Base-by-base conservation (phyloP, 108 stramenopile genomes). In the Pseudonitzschia delicatissima region DNA sequence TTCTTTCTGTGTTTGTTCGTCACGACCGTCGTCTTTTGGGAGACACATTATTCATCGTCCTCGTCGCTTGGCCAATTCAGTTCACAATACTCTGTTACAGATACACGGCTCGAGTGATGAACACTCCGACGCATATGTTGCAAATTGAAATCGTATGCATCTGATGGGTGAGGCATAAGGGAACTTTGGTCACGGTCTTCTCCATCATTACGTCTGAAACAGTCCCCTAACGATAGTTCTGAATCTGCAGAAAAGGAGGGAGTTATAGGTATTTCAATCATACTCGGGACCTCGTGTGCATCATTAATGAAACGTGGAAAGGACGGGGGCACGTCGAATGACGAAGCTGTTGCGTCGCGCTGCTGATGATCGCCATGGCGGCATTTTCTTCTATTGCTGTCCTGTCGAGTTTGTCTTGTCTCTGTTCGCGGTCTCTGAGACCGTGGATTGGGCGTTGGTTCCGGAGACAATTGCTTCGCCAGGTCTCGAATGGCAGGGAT, bases 91-190 rank as follows among this genome's bases (percentile, higher is more conserved):
- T 3, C 50, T 23, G 18, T 51, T 18, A 51, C 23, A 51, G 50
- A 51, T 51, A 23, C 50, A 25, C 31, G 31, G 31, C 6, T 31
- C 26, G 11, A 13, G 31, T 31, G 53, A 17, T 31, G 53, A 15
- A n/a, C 29, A 27, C n/a, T 12, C 6, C 6, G 15, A n/a, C 29
- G 11, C 53, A n/a, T 32, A 33, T 27, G 31, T 23, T 51, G 50
- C 6, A 13, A 18, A 51, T 51, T 5, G 23, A 51, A 13, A 25
- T 51, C 21, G 27, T 33, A 5, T 35, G 5, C 57, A 35, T 20
- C 31, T 28, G 57, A 58, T 36, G 59, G 59, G 39, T 39, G 59
- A 61, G 59, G 59, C 18, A 37, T 39, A 11, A 40, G 37, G 7
- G 26, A 2, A 42, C 59, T 35, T 39, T 39, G 59, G 33, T 36